Conservation (phyloP, 148 eudicot species). For the Nepenthes mirabilis region DNA sequence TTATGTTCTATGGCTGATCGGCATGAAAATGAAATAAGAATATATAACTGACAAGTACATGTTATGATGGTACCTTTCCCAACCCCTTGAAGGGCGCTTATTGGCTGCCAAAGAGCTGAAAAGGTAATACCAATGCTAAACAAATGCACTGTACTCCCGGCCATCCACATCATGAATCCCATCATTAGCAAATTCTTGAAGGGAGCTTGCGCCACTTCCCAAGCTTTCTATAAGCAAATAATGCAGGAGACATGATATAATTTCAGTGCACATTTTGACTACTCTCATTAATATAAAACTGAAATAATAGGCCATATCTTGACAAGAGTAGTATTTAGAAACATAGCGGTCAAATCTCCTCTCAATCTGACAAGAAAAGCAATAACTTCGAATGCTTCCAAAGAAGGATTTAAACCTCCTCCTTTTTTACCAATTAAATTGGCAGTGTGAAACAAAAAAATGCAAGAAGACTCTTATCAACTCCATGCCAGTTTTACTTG, state of each 20-base stretch:
- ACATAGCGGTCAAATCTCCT: too few relatives aligned
- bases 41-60: neutral
- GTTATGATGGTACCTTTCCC: conserved; percentile 46
- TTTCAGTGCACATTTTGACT: too few relatives aligned
- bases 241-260: too few relatives aligned
- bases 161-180: conserved; percentile 99
- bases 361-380: too few relatives aligned
- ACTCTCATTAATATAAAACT: too few relatives aligned
- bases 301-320: too few relatives aligned
- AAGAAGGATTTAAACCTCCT: too few relatives aligned
- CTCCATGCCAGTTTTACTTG: too few relatives aligned
- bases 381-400: too few relatives aligned
- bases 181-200: conserved; percentile 84
- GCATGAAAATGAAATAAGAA: neutral
- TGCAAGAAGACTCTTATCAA: too few relatives aligned
- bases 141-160: conserved; percentile 95
- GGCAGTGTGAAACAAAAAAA: neutral
- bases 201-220: conserved; percentile 99
- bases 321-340: too few relatives aligned
- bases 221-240: conserved; percentile 58
- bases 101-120: conserved; percentile 93
- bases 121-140: conserved; percentile 95
- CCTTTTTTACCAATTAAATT: neutral
- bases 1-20: neutral
- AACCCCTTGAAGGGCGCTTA: conserved; percentile 89